These are phyloP conservation scores for Paramecium caudatum DNA, from an alignment of 73 alveolate genomes.

Conservation along the genomic window DNA sequence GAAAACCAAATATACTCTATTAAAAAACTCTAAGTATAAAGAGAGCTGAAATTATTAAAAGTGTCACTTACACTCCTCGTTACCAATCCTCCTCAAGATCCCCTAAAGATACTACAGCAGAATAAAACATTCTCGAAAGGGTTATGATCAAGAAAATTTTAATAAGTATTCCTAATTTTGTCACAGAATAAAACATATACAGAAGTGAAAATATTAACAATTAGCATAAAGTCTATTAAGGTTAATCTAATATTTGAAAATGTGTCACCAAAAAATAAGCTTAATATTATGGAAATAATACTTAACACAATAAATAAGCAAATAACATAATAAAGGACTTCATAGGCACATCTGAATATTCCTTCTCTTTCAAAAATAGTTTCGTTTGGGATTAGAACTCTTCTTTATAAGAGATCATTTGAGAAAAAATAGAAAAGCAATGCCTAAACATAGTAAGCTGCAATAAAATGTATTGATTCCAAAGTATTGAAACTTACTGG, in stretches of 20 bases:
- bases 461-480: conserved; percentile 17
- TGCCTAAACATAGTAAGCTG: conserved; percentile 22
- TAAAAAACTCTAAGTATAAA: not conserved
- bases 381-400: conserved; percentile 48
- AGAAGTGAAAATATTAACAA: conserved; percentile 2
- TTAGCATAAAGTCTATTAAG: not conserved
- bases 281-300: not conserved
- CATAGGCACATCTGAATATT: conserved; percentile 59
- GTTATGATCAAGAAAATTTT: conserved; percentile 42
- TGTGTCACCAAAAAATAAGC: conserved; percentile 35
- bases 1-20: not conserved
- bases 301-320: conserved; percentile 17
- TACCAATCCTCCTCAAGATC: not conserved
- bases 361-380: conserved; percentile 61
- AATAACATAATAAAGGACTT: conserved; percentile 37
- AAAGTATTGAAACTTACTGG: conserved; percentile 6
- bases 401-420: conserved; percentile 25
- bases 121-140: not conserved
- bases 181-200: not conserved
- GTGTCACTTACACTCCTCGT: not conserved
- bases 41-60: not conserved
- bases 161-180: conserved; percentile 44
- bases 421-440: conserved; percentile 3
- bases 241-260: not conserved
- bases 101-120: not conserved